Evolutionary conservation across 164 flowering plant species (phyloP).

Genomic region (Warburgia ugandensis): DNA sequence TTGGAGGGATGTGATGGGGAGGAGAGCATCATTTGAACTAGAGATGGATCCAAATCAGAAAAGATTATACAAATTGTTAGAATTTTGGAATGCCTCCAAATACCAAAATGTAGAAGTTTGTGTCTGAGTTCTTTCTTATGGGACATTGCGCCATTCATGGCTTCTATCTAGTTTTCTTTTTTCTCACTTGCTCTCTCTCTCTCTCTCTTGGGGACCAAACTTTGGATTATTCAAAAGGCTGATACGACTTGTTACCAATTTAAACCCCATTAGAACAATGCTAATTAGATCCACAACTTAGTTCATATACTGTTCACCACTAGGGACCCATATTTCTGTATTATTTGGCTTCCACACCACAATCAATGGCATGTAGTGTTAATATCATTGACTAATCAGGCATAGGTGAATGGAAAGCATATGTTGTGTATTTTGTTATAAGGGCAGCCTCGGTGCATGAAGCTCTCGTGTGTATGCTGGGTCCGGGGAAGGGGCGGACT

Average conservation of each 20-base stretch:
- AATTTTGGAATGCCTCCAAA: slow-evolving; percentile 21
- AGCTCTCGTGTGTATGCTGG: too few relatives aligned
- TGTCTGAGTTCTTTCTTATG: slow-evolving; percentile 9
- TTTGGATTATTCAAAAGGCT: slow-evolving; percentile 15
- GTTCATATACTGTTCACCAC: neutral
- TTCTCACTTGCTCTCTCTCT: neutral
- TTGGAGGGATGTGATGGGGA: too few relatives aligned
- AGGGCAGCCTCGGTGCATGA: too few relatives aligned
- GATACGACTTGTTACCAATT: too few relatives aligned
- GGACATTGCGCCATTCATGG: slow-evolving; percentile 9
- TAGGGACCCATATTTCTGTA: neutral
- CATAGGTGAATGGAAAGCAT: too few relatives aligned
- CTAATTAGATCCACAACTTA: neutral
- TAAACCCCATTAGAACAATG: neutral
- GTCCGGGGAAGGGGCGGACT: too few relatives aligned
- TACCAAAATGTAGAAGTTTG: slow-evolving; percentile 20
- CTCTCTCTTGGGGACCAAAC: too few relatives aligned
- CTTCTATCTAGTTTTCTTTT: slow-evolving; percentile 9
- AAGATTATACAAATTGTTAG: slow-evolving; percentile 19
- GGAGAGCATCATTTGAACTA: slow-evolving; percentile 29
- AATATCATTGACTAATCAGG: too few relatives aligned
- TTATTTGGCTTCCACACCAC: neutral
- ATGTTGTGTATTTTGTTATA: too few relatives aligned
- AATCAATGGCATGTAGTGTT: too few relatives aligned
- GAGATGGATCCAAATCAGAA: slow-evolving; percentile 22